phyloP scores from a whole-genome alignment of 2,329 filamentous ascomycete species.

The Chrysoporthe deuterocubensis region DNA sequence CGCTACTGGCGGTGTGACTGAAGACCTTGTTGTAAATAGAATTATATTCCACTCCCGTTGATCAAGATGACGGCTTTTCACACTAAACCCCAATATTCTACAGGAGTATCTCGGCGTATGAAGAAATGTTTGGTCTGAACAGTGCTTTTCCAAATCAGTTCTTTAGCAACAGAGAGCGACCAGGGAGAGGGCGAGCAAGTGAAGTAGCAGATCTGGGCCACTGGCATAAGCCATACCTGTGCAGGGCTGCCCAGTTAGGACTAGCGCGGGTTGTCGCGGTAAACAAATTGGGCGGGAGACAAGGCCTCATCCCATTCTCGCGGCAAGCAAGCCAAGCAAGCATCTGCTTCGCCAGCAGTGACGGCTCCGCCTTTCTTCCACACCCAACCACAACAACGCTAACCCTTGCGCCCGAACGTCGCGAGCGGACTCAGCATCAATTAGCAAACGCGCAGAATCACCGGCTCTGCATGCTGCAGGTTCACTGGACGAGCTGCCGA shows the following conservation, averaged over 20 bases:
- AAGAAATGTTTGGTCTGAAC: background rate
- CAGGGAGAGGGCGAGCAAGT: background rate
- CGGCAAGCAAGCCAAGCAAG: slow-evolving; percentile 18
- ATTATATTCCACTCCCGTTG: background rate
- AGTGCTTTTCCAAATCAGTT: background rate
- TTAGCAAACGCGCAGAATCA: slow-evolving; percentile 26
- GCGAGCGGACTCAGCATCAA: slow-evolving; percentile 24
- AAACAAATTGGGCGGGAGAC: slow-evolving; percentile 20
- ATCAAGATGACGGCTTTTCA: background rate
- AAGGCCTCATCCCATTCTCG: slow-evolving; percentile 22
- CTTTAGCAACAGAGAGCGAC: background rate
- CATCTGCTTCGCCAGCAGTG: slow-evolving; percentile 6
- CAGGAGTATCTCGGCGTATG: background rate
- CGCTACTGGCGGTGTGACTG: background rate
- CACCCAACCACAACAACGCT: background rate
- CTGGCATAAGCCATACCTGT: background rate
- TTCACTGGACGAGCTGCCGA: background rate
- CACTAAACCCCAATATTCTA: background rate
- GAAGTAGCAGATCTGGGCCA: background rate
- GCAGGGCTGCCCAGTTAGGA: slow-evolving; percentile 6
- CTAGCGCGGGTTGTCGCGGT: slow-evolving; percentile 23
- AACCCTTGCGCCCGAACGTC: slow-evolving; percentile 14
- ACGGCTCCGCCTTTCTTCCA: slow-evolving; percentile 1
- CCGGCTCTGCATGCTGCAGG: slow-evolving; percentile 15
- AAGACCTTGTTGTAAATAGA: background rate